Conservation (phyloP, 164 flowering plant genomes). For the Dillenia suffruticosa region DNA sequence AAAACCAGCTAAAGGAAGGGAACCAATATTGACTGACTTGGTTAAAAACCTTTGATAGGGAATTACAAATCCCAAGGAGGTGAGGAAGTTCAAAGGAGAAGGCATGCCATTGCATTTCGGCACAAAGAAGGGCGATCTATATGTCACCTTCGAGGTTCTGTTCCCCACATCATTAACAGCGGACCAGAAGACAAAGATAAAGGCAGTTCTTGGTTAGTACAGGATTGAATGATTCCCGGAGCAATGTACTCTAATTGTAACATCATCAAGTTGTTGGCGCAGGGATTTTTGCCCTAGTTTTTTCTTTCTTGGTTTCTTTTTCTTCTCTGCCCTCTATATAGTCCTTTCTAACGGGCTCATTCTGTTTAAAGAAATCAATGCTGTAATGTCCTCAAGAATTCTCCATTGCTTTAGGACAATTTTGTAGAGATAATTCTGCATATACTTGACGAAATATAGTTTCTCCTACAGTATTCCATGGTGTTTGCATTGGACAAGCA, state of each 20-base stretch:
- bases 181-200: slow-evolving; percentile 86
- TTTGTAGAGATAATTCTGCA: no score
- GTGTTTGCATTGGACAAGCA: no score
- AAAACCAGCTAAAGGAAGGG: background rate
- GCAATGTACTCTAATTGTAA: slow-evolving; percentile 25
- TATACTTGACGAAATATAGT: no score
- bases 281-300: background rate
- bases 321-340: no score
- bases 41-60: slow-evolving; percentile 44
- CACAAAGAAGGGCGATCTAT: slow-evolving; percentile 87
- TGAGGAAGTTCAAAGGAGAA: slow-evolving; percentile 88
- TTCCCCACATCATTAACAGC: slow-evolving; percentile 85
- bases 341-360: no score
- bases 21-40: background rate
- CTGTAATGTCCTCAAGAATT: no score
- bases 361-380: no score
- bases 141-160: slow-evolving; percentile 79
- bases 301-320: no score
- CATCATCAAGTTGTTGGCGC: slow-evolving; percentile 14
- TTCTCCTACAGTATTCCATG: no score
- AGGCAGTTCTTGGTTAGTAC: slow-evolving; percentile 53
- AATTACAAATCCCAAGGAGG: slow-evolving; percentile 91
- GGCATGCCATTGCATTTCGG: slow-evolving; percentile 93
- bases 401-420: no score
- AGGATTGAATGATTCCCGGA: background rate